Base-by-base conservation (phyloP, 108 stramenopile species). In the Skeletonema costatum region DNA sequence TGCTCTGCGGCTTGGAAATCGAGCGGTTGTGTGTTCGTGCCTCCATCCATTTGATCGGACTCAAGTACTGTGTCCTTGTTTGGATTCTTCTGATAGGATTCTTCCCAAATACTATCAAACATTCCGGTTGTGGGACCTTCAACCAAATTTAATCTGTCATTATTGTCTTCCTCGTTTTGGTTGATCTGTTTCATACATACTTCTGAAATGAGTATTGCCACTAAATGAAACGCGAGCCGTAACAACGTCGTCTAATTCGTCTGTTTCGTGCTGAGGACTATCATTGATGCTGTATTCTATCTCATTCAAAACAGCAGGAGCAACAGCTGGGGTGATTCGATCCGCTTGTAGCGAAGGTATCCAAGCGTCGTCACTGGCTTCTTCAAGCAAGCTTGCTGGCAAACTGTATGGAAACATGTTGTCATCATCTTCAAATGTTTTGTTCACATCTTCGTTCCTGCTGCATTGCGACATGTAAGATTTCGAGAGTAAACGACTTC, bases 1-100 rank as follows among this genome's bases (percentile, higher is more conserved):
- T 85, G 64, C 65, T 90, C 89, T 1, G 85, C 87, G 32, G 87
- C 68, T 56, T 85, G 85, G 59, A 75, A 79, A 73, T 81, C 74
- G 44, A 74, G 69, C 13, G 39, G n/a, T 35, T 44, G 36, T 8
- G 60, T 33, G 48, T 30, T 10, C 11, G 53, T 74, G 36, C 12
- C 53, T n/a, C 6, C 10, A 21, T 38, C 44, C 31, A 39, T 30
- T 60, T 38, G n/a, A 50, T 32, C 36, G 53, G 36, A 21, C n/a
- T 69, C 66, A 4, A 35, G 38, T 16, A n/a, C 39, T 32, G 62
- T 14, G 21, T 50, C 56, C 29, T 25, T 31, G 32, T 39, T 64
- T 48, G 42, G 48, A 56, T 73, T 78, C 16, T 82, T 62, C 21
- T 64, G 72, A 66, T 73, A 77, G 39, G 81, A n/a, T 36, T 83